These are phyloP conservation scores for Aegilops speltoides DNA, from an alignment of 176 grass and related monocot species.

Conservation along the genomic window DNA sequence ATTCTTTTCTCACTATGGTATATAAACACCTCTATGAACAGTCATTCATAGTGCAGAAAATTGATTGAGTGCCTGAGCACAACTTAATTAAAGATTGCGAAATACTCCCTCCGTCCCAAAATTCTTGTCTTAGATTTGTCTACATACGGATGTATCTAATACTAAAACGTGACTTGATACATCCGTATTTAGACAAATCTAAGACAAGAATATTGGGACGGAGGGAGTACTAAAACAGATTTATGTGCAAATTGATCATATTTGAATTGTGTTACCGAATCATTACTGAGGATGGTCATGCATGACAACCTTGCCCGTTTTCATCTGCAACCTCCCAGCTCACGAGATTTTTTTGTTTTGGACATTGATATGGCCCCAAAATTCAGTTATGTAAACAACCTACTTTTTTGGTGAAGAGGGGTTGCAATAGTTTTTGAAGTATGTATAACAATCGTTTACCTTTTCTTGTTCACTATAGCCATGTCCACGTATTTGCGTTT, in stretches of 20 bases:
- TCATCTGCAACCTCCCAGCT: neutral
- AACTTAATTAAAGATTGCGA: neutral
- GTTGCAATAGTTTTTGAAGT: neutral
- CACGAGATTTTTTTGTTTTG: neutral
- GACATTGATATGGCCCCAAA: neutral
- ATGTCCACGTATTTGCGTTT: neutral
- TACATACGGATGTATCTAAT: too few relatives aligned
- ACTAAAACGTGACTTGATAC: too few relatives aligned
- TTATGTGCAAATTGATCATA: neutral
- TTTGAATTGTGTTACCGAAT: neutral
- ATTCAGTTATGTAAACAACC: neutral
- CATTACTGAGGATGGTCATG: neutral
- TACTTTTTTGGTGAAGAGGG: neutral
- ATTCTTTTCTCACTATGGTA: neutral
- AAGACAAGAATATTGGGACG: too few relatives aligned
- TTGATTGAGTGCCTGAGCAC: conserved; percentile 6
- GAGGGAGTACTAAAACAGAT: conserved; percentile 5
- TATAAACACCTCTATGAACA: neutral
- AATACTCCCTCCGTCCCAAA: too few relatives aligned
- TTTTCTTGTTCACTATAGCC: conserved; percentile 8
- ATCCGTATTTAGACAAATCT: too few relatives aligned
- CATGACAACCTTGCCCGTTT: neutral
- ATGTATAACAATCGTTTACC: too few relatives aligned
- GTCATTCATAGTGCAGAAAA: neutral
- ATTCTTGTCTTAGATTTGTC: too few relatives aligned